These are phyloP conservation scores for Mimosa bimucronata DNA, from an alignment of 306 rosid species.

Conservation along the genomic window DNA sequence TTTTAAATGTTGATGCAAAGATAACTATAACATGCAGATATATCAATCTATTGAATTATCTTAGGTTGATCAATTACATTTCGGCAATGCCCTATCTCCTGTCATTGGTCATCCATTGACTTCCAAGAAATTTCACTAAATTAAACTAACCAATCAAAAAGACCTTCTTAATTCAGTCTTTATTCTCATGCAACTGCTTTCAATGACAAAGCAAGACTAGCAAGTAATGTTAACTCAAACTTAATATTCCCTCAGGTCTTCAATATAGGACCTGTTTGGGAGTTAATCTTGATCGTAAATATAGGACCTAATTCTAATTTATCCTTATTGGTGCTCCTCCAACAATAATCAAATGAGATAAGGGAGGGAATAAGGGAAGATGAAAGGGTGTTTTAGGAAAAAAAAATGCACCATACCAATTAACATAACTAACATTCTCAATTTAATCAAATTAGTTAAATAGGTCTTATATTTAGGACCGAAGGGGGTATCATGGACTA, in stretches of 20 bases:
- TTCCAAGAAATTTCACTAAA: conserved; percentile 26
- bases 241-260: too few relatives aligned
- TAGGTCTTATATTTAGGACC: too few relatives aligned
- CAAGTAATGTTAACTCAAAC: conserved; percentile 5
- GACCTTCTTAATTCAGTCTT: background rate
- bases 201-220: conserved; percentile 13
- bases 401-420: too few relatives aligned
- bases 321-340: too few relatives aligned
- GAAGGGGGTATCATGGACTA: conserved; percentile 20
- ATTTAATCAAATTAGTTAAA: too few relatives aligned
- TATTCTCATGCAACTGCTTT: conserved; percentile 1
- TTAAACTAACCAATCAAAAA: conserved; percentile 4
- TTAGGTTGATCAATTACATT: background rate
- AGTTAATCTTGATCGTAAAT: too few relatives aligned
- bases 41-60: background rate
- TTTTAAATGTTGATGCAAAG: background rate
- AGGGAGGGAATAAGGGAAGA: too few relatives aligned
- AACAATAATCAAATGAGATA: too few relatives aligned
- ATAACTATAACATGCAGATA: background rate
- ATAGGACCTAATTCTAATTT: too few relatives aligned
- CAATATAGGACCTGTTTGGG: too few relatives aligned
- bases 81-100: background rate
- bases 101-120: background rate
- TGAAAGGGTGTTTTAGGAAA: too few relatives aligned
- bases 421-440: too few relatives aligned